Evolutionary conservation across 1,284 basidiomycete genomes (phyloP).

Genomic region (Sporisorium iseilematis-ciliati): DNA sequence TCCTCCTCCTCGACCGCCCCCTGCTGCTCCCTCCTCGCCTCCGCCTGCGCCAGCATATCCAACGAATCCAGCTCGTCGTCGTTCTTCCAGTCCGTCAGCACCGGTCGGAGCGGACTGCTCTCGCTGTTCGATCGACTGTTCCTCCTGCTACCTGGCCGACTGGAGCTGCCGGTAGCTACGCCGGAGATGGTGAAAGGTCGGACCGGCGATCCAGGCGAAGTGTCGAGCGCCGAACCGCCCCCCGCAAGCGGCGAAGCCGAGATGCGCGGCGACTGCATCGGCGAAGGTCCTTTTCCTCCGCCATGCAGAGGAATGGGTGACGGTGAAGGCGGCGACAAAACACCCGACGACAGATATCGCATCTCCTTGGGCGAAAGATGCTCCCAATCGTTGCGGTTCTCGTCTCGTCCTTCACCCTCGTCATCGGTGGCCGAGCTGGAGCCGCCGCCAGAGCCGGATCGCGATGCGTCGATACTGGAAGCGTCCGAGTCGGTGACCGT

Average conservation of each 20-base stretch:
- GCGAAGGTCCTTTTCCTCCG: constrained; percentile 36
- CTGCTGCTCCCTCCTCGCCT: constrained; percentile 46
- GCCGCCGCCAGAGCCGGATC: neutral
- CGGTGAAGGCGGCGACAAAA: constrained; percentile 37
- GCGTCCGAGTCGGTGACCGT: constrained; percentile 24
- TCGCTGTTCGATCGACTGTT: constrained; percentile 50
- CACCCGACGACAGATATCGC: constrained; percentile 53
- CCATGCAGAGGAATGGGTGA: constrained; percentile 41
- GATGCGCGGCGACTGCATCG: constrained; percentile 25
- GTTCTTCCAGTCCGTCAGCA: constrained; percentile 60
- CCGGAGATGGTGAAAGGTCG: constrained; percentile 39
- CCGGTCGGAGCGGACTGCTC: constrained; percentile 55
- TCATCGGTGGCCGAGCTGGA: constrained; percentile 16
- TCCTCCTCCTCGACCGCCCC: constrained; percentile 31
- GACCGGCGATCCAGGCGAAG: constrained; percentile 31
- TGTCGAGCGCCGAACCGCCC: constrained; percentile 32
- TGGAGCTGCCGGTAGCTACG: constrained; percentile 2
- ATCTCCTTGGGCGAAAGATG: constrained; percentile 67
- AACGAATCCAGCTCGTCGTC: constrained; percentile 50
- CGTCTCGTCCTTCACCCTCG: constrained; percentile 35
- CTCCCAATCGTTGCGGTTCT: constrained; percentile 65
- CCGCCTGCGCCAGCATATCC: constrained; percentile 36
- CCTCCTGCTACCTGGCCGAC: constrained; percentile 33
- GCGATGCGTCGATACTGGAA: constrained; percentile 19
- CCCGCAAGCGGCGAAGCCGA: constrained; percentile 11